These are phyloP conservation scores for Colletotrichum cordylinicola DNA, from an alignment of 2,329 filamentous ascomycete species.

Conservation along the genomic window DNA sequence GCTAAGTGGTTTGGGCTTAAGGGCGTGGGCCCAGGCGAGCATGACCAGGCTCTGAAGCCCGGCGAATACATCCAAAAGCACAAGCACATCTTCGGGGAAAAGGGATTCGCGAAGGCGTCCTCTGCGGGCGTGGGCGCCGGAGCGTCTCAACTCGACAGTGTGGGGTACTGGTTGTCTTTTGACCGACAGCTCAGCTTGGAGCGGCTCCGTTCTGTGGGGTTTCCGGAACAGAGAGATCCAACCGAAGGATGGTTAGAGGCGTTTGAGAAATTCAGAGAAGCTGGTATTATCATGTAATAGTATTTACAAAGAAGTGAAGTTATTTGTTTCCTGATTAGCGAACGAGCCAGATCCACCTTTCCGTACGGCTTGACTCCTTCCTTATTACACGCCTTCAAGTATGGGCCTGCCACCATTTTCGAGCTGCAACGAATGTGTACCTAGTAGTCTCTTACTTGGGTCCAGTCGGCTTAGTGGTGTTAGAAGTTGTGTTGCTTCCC, in stretches of 20 bases:
- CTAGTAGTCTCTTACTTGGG: neutral
- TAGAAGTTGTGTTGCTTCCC: neutral
- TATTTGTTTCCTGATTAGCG: neutral
- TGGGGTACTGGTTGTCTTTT: slow-evolving; percentile 53
- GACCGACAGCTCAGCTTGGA: slow-evolving; percentile 51
- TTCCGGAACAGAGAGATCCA: slow-evolving; percentile 41
- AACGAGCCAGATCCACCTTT: neutral
- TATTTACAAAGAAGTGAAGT: neutral
- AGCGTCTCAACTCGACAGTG: slow-evolving; percentile 42
- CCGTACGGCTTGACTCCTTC: neutral
- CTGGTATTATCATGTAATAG: slow-evolving; percentile 41
- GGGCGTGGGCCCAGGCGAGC: slow-evolving; percentile 25
- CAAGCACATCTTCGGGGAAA: slow-evolving; percentile 31
- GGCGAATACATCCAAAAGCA: slow-evolving; percentile 36
- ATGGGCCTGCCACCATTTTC: neutral
- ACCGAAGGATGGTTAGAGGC: slow-evolving; percentile 46
- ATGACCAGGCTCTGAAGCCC: slow-evolving; percentile 21
- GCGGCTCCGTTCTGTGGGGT: slow-evolving; percentile 43
- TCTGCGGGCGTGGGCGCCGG: slow-evolving; percentile 41
- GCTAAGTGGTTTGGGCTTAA: slow-evolving; percentile 36
- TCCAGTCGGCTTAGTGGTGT: neutral
- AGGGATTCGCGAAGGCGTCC: slow-evolving; percentile 28
- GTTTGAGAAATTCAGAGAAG: slow-evolving; percentile 46
- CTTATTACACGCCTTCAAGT: neutral
- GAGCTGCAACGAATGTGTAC: neutral